A percentile compares a stretch with the other conserved stretches of the same genome.
These are phyloP conservation scores for Trichothecium roseum DNA, from an alignment of 2,329 filamentous ascomycete genomes.

Conservation along the genomic window DNA sequence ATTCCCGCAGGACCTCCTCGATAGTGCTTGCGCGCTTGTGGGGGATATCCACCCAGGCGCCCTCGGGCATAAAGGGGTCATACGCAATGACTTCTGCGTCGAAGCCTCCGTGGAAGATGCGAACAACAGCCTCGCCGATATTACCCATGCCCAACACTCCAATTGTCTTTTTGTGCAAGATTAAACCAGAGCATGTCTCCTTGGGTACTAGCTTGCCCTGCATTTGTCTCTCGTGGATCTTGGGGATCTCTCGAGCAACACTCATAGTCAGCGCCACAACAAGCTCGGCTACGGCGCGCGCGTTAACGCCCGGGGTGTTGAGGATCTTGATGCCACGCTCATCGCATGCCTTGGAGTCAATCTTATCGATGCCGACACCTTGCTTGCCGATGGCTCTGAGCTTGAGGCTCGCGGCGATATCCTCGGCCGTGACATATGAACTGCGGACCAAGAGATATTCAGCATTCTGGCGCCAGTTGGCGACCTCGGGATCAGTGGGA, in stretches of 20 bases:
- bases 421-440: slow-evolving; percentile 24
- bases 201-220: slow-evolving; percentile 20
- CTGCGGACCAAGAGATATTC: slow-evolving; percentile 26
- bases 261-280: slow-evolving; percentile 23
- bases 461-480: slow-evolving; percentile 29
- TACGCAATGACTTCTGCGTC: slow-evolving; percentile 22
- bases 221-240: slow-evolving; percentile 19
- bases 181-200: slow-evolving; percentile 28
- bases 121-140: slow-evolving; percentile 23
- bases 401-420: slow-evolving; percentile 22
- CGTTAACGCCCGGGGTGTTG: slow-evolving; percentile 36
- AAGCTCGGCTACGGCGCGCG: slow-evolving; percentile 28
- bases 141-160: slow-evolving; percentile 29
- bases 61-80: slow-evolving; percentile 20
- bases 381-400: slow-evolving; percentile 34
- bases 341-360: slow-evolving; percentile 27
- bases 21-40: slow-evolving; percentile 18
- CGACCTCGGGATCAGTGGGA: slow-evolving; percentile 19
- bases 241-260: slow-evolving; percentile 20
- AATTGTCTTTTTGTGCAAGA: slow-evolving; percentile 20
- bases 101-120: slow-evolving; percentile 25
- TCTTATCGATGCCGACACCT: slow-evolving; percentile 35
- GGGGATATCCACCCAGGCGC: slow-evolving; percentile 21
- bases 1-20: slow-evolving; percentile 18
- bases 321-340: slow-evolving; percentile 28